These are phyloP conservation scores for Mortierella sp. DNA, from an alignment of 371 early-diverging fungal species.

Conservation along the genomic window DNA sequence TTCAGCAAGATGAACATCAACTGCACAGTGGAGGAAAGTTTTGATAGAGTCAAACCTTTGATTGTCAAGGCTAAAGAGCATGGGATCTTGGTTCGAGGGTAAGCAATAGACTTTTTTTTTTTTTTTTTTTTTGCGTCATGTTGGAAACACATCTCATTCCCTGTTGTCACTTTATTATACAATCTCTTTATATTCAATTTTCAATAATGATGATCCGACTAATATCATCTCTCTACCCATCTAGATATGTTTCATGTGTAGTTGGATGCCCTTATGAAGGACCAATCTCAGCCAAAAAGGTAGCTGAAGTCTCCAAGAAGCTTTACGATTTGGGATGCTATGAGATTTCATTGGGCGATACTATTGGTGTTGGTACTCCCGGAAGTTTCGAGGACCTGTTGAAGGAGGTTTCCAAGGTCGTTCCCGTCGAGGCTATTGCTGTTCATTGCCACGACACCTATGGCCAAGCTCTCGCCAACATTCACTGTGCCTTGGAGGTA, in stretches of 20 bases:
- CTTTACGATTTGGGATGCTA: constrained; percentile 95
- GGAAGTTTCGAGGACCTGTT: constrained; percentile 80
- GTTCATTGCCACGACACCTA: constrained; percentile 98
- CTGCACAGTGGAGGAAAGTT: constrained; percentile 88
- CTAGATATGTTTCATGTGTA: constrained; percentile 91
- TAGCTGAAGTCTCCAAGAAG: constrained; percentile 81
- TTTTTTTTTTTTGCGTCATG: not conserved
- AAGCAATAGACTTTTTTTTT: too few relatives aligned
- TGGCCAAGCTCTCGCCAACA: constrained; percentile 97
- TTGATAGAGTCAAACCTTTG: constrained; percentile 81
- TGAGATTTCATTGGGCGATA: constrained; percentile 97
- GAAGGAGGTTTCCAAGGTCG: constrained; percentile 75
- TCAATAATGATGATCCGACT: not conserved
- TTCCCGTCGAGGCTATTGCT: constrained; percentile 86
- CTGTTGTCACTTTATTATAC: constrained; percentile 16
- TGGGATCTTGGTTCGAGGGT: constrained; percentile 87
- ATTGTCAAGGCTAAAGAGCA: constrained; percentile 74
- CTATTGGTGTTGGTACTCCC: constrained; percentile 95
- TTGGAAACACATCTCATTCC: not conserved
- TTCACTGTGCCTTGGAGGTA: constrained; percentile 84
- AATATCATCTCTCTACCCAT: not conserved
- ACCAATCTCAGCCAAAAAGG: constrained; percentile 74
- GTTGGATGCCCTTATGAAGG: constrained; percentile 98
- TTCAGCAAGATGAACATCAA: constrained; percentile 95
- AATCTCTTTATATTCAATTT: not conserved